phyloP scores from a whole-genome alignment of 192 early-diverging fungal genomes.

The Gamsiella multidivaricata region DNA sequence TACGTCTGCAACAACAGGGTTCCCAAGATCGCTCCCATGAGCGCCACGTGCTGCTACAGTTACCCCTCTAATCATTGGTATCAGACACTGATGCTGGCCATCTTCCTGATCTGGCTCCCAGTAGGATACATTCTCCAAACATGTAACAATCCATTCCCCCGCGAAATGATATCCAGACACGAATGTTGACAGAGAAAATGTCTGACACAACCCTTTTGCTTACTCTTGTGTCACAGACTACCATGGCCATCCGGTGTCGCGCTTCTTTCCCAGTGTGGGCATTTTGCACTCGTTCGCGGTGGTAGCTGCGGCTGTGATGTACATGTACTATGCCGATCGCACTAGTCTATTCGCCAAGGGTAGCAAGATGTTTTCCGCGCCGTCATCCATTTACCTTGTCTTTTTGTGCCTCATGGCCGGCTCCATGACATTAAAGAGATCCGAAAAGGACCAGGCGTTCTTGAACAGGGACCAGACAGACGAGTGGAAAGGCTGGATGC shows the following conservation, averaged over 20 bases:
- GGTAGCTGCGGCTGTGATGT: constrained; percentile 65
- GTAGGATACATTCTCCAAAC: constrained; percentile 33
- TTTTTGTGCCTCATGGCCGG: constrained; percentile 57
- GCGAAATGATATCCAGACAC: too few species aligned
- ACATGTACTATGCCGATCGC: constrained; percentile 76
- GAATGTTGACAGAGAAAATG: background rate
- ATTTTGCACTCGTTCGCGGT: constrained; percentile 60
- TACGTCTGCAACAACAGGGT: constrained; percentile 67
- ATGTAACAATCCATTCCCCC: constrained; percentile 13
- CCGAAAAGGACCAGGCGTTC: constrained; percentile 61
- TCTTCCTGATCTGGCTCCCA: constrained; percentile 59
- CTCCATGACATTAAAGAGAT: constrained; percentile 54
- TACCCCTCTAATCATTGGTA: constrained; percentile 62
- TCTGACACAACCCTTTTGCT: background rate
- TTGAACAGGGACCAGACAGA: constrained; percentile 83
- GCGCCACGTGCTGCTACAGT: constrained; percentile 69
- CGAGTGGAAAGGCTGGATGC: constrained; percentile 94
- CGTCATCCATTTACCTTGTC: constrained; percentile 61
- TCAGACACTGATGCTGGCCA: constrained; percentile 48
- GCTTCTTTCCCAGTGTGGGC: constrained; percentile 49
- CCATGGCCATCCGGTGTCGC: constrained; percentile 5
- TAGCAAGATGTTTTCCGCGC: constrained; percentile 65
- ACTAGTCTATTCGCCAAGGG: constrained; percentile 75
- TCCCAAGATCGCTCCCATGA: constrained; percentile 58
- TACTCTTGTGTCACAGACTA: constrained; percentile 7